Conservation (phyloP, 176 grass and related monocot genomes). For the Poa annua region DNA sequence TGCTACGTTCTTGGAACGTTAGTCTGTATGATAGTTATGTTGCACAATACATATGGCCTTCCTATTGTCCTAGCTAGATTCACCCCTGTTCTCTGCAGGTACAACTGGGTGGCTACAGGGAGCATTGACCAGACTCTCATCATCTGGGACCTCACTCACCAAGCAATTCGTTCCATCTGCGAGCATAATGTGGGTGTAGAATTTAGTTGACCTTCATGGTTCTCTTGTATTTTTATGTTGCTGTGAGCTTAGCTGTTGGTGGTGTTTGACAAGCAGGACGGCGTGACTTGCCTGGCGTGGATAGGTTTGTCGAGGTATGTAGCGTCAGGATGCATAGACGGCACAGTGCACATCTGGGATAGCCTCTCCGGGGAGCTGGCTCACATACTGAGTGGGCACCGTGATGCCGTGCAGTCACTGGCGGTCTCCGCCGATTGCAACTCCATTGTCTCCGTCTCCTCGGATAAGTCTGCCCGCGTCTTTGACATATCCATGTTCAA, state of each 20-base stretch:
- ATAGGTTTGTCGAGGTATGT: slow-evolving; percentile 70
- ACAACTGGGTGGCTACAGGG: slow-evolving; percentile 5
- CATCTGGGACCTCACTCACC: slow-evolving; percentile 7
- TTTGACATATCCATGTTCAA: slow-evolving; percentile 61
- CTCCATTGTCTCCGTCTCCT: slow-evolving; percentile 61
- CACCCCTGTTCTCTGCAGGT: background rate
- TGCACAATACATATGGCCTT: background rate
- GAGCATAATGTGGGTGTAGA: slow-evolving; percentile 63
- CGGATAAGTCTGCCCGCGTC: slow-evolving; percentile 58
- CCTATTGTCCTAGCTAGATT: background rate
- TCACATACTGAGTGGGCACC: slow-evolving; percentile 55
- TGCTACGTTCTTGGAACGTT: background rate
- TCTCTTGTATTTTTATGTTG: background rate
- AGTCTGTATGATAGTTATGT: background rate
- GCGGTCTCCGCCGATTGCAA: slow-evolving; percentile 48
- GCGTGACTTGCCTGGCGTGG: slow-evolving; percentile 46
- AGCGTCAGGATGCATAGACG: slow-evolving; percentile 69
- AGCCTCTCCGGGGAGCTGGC: slow-evolving; percentile 64
- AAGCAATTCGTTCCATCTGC: slow-evolving; percentile 58
- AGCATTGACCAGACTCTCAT: background rate
- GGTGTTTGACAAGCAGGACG: slow-evolving; percentile 57
- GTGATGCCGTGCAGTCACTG: slow-evolving; percentile 67
- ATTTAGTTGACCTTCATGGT: background rate
- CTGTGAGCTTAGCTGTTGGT: slow-evolving; percentile 6
- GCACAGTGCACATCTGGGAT: slow-evolving; percentile 87